Percentiles rank a stretch among this genome's conserved stretches.
Conservation (phyloP, 1,139 yeast species). For the Eremothecium gossypii region DNA sequence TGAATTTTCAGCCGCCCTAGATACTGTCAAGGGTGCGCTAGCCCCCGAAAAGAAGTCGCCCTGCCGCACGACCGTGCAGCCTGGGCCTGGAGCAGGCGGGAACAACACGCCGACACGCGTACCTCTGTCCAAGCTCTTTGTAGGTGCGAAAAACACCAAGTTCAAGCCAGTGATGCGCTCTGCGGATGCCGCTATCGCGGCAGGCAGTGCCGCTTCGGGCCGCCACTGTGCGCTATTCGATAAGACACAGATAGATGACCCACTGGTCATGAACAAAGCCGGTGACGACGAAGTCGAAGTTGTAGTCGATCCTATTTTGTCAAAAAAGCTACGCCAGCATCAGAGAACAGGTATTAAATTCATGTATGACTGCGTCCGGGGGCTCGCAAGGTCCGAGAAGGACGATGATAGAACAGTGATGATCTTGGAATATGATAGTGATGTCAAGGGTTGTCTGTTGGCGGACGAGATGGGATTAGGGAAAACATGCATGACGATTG, state of each 20-base stretch:
- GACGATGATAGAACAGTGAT: conserved; percentile 12
- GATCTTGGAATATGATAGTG: conserved; percentile 33
- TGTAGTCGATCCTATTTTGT: conserved; percentile 59
- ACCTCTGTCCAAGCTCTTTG: conserved; percentile 11
- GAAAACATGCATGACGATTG: conserved; percentile 78
- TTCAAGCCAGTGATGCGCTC: conserved; percentile 14
- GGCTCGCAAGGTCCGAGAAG: conserved; percentile 31
- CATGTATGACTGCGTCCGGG: conserved; percentile 75
- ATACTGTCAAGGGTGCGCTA: background rate
- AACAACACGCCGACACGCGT: background rate
- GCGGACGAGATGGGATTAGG: conserved; percentile 99
- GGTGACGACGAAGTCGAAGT: conserved; percentile 41
- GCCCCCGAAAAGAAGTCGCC: background rate
- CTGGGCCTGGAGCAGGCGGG: background rate
- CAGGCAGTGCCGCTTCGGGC: conserved; percentile 5
- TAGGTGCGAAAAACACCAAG: conserved; percentile 10
- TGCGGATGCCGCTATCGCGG: conserved; percentile 6
- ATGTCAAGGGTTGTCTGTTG: conserved; percentile 59
- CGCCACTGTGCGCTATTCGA: conserved; percentile 29
- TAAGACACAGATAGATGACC: conserved; percentile 31
- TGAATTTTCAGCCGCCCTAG: background rate
- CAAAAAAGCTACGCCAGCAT: conserved; percentile 59
- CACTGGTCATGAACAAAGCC: conserved; percentile 40
- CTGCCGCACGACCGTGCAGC: background rate
- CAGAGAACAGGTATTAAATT: conserved; percentile 78